These are phyloP conservation scores for Talaromyces stipitatus DNA, from an alignment of 495 filamentous ascomycete species.

Conservation along the genomic window DNA sequence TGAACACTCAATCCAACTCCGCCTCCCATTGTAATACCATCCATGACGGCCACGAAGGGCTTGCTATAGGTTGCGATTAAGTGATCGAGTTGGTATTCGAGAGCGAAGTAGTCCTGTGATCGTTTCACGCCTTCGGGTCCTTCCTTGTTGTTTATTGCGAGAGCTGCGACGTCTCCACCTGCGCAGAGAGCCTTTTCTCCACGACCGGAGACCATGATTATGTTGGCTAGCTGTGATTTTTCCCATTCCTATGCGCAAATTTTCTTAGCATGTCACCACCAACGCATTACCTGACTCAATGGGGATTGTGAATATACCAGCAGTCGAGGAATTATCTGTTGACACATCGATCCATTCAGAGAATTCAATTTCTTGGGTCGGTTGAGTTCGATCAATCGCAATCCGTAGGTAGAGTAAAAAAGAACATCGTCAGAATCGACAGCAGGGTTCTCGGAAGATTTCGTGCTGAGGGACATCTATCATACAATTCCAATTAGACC, in stretches of 20 bases:
- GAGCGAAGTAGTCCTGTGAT: constrained; percentile 77
- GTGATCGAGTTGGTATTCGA: constrained; percentile 93
- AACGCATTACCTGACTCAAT: neutral
- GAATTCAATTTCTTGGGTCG: constrained; percentile 84
- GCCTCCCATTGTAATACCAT: constrained; percentile 97
- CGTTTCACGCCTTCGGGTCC: constrained; percentile 57
- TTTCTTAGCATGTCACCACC: neutral
- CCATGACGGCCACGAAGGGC: constrained; percentile 93
- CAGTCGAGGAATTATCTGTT: constrained; percentile 81
- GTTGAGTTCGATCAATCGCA: constrained; percentile 91
- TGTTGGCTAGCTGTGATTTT: constrained; percentile 87
- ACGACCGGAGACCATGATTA: constrained; percentile 84
- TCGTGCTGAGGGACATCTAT: constrained; percentile 50
- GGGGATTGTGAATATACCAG: constrained; percentile 31
- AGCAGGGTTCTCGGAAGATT: constrained; percentile 39
- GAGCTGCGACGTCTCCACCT: constrained; percentile 77
- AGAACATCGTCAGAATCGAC: constrained; percentile 88
- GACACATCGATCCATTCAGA: constrained; percentile 85
- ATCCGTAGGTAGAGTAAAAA: constrained; percentile 78
- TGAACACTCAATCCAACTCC: constrained; percentile 92
- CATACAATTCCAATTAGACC: constrained; percentile 1
- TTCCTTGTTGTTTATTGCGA: constrained; percentile 63
- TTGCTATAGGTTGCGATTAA: constrained; percentile 89
- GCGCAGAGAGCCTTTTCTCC: constrained; percentile 84
- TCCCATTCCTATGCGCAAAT: constrained; percentile 62